phyloP scores from a whole-genome alignment of 1,139 yeast species.

The Saccharomycopsis crataegensis region DNA sequence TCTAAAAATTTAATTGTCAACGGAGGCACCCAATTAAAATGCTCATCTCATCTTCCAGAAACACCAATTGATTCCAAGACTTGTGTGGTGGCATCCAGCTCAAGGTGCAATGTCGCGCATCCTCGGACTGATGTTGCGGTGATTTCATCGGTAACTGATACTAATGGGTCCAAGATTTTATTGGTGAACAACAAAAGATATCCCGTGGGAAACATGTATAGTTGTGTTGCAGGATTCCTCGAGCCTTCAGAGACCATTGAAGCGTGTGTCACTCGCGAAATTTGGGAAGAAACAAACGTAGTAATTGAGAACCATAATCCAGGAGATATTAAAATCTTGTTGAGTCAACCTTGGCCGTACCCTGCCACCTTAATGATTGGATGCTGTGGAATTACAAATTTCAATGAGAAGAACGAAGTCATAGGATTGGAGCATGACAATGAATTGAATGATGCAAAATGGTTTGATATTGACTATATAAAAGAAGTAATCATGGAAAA shows the following conservation, averaged over 20 bases:
- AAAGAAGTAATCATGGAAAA: constrained; percentile 40
- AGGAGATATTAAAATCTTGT: background rate
- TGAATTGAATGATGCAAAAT: constrained; percentile 74
- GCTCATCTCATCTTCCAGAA: constrained; percentile 27
- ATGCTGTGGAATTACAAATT: constrained; percentile 68
- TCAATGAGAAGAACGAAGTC: constrained; percentile 49
- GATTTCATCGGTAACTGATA: constrained; percentile 68
- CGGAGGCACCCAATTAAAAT: constrained; percentile 73
- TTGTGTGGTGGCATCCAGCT: constrained; percentile 49
- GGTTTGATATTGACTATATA: constrained; percentile 51
- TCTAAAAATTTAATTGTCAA: constrained; percentile 56
- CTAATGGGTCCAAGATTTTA: constrained; percentile 53
- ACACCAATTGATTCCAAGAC: constrained; percentile 26
- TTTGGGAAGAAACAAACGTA: constrained; percentile 94
- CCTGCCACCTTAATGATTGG: constrained; percentile 93
- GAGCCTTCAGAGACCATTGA: constrained; percentile 93
- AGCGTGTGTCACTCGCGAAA: constrained; percentile 78
- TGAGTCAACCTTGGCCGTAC: constrained; percentile 90
- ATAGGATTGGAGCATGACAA: constrained; percentile 75
- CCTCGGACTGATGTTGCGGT: constrained; percentile 89
- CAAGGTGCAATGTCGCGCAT: constrained; percentile 53
- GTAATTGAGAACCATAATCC: constrained; percentile 35
- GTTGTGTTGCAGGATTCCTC: constrained; percentile 93
- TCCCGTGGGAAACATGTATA: constrained; percentile 51
- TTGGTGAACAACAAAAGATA: constrained; percentile 63